Percentiles rank a stretch among this genome's conserved stretches.
Conservation (phyloP, 2,329 filamentous ascomycete genomes). For the Cryphonectria parasitica region DNA sequence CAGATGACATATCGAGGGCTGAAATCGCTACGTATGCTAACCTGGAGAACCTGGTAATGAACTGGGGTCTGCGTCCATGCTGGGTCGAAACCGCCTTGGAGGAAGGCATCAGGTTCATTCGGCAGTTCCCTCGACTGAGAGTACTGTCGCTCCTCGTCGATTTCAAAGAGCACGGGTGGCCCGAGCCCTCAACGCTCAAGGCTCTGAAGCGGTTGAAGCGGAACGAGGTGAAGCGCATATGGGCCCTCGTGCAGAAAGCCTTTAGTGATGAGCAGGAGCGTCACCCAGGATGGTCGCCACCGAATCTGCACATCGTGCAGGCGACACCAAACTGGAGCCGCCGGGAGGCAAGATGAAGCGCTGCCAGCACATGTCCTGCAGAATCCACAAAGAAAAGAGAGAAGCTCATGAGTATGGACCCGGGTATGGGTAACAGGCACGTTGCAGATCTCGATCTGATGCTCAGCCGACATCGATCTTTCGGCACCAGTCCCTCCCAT, state of each 20-base stretch:
- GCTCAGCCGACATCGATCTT: constrained; percentile 50
- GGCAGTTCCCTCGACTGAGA: constrained; percentile 24
- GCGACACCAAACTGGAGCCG: constrained; percentile 26
- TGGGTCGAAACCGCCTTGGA: constrained; percentile 29
- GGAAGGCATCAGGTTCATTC: constrained; percentile 26
- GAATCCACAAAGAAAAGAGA: neutral
- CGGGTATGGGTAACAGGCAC: too few species aligned
- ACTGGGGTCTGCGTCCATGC: constrained; percentile 30
- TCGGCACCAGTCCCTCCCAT: constrained; percentile 76
- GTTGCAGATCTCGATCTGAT: neutral
- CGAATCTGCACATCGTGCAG: constrained; percentile 25
- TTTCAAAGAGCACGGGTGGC: constrained; percentile 30
- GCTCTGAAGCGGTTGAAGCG: constrained; percentile 25
- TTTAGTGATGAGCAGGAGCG: constrained; percentile 14
- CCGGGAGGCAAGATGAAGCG: constrained; percentile 18
- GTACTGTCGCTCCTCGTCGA: constrained; percentile 29
- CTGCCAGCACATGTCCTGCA: neutral
- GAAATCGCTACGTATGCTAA: constrained; percentile 23
- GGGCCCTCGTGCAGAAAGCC: constrained; percentile 23
- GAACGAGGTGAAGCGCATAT: constrained; percentile 28
- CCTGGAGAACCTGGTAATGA: constrained; percentile 30
- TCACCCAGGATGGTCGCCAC: constrained; percentile 21
- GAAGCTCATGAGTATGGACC: neutral
- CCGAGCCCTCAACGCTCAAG: constrained; percentile 22
- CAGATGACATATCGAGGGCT: constrained; percentile 25